phyloP scores from a whole-genome alignment of 2,329 filamentous ascomycete genomes.

The Xylariaceae sp. region DNA sequence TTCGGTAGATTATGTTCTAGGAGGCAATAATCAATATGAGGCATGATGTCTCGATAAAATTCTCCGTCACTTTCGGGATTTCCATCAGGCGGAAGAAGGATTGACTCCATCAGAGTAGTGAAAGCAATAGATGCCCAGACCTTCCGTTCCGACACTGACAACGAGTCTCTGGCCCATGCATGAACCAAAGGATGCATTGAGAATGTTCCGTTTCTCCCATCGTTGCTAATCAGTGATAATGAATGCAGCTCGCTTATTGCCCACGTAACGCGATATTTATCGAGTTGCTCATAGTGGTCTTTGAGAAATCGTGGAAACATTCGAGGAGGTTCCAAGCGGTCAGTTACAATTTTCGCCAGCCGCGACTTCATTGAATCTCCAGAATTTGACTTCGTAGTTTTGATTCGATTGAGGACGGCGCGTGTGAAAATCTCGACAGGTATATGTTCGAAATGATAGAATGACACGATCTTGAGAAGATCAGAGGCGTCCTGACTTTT shows the following conservation, averaged over 20 bases:
- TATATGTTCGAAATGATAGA: slow-evolving; percentile 11
- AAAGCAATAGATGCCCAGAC: slow-evolving; percentile 10
- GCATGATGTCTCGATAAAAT: slow-evolving; percentile 6
- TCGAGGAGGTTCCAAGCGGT: slow-evolving; percentile 6
- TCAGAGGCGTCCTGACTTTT: slow-evolving; percentile 8
- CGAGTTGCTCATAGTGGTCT: slow-evolving; percentile 4
- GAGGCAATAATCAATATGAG: slow-evolving; percentile 6
- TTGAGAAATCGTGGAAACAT: slow-evolving; percentile 8
- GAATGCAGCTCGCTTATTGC: slow-evolving; percentile 9
- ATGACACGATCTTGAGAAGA: slow-evolving; percentile 5
- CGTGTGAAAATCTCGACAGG: slow-evolving; percentile 7
- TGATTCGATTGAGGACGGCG: slow-evolving; percentile 5
- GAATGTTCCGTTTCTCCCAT: slow-evolving; percentile 9
- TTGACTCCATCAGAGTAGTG: slow-evolving; percentile 8
- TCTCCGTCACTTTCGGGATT: slow-evolving; percentile 5
- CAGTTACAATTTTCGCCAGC: neutral
- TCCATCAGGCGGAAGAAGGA: slow-evolving; percentile 6
- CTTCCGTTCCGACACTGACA: slow-evolving; percentile 7
- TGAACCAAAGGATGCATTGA: slow-evolving; percentile 9
- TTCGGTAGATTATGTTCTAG: slow-evolving; percentile 7
- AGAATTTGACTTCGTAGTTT: neutral
- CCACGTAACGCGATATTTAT: slow-evolving; percentile 8
- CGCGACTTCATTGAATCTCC: neutral
- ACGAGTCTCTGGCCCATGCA: slow-evolving; percentile 8
- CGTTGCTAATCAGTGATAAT: slow-evolving; percentile 7